A percentile compares a stretch with the other conserved stretches of the same genome.
phyloP scores from a whole-genome alignment of 2,329 filamentous ascomycete genomes.

The Monilinia fructigena region DNA sequence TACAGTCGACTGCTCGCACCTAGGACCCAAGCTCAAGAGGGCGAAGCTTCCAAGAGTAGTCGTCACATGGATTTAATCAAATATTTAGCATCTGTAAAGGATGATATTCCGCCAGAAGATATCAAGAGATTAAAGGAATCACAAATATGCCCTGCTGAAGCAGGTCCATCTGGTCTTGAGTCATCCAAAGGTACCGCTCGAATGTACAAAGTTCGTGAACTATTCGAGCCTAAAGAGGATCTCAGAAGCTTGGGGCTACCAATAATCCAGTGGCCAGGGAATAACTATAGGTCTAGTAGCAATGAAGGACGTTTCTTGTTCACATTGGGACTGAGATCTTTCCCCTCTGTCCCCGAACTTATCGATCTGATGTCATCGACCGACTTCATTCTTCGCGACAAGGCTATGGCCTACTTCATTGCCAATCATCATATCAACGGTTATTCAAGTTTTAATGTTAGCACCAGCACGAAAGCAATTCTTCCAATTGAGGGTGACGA shows the following conservation, averaged over 20 bases:
- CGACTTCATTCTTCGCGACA: conserved; percentile 58
- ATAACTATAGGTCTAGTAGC: conserved; percentile 61
- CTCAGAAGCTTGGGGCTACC: conserved; percentile 70
- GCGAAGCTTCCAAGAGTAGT: conserved; percentile 60
- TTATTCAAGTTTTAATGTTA: conserved; percentile 66
- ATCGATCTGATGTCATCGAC: conserved; percentile 72
- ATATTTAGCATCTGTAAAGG: conserved; percentile 84
- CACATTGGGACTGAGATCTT: conserved; percentile 68
- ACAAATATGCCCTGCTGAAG: conserved; percentile 78
- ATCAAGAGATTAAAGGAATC: conserved; percentile 75
- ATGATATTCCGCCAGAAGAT: conserved; percentile 83
- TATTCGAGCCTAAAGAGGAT: conserved; percentile 75
- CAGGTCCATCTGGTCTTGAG: conserved; percentile 55
- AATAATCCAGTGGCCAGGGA: conserved; percentile 77
- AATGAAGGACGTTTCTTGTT: conserved; percentile 73
- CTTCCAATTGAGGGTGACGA: conserved; percentile 71
- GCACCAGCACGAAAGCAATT: conserved; percentile 55
- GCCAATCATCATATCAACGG: conserved; percentile 74
- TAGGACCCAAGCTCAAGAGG: conserved; percentile 48
- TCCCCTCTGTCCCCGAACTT: conserved; percentile 71
- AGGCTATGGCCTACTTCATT: conserved; percentile 79
- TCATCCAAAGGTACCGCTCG: conserved; percentile 50
- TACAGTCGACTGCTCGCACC: conserved; percentile 78
- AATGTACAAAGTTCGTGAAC: conserved; percentile 70
- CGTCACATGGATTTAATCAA: conserved; percentile 94